Conservation (phyloP, 768 basidiomycete genomes). For the Mycena floridula region DNA sequence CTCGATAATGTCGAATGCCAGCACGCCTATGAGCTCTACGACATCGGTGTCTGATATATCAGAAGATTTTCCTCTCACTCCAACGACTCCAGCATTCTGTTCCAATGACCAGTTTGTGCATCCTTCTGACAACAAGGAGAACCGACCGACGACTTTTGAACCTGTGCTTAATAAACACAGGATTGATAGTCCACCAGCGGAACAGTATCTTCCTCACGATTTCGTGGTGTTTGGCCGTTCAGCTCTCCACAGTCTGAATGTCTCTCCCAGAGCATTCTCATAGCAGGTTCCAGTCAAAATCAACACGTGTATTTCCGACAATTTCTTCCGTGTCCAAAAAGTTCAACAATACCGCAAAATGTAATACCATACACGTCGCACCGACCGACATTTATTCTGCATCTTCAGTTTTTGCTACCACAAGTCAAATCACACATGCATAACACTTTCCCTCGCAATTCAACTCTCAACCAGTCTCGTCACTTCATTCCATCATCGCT, state of each 20-base stretch:
- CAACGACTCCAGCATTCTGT: conserved; percentile 61
- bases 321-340: conserved; percentile 42
- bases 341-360: conserved; percentile 61
- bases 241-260: conserved; percentile 73
- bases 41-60: conserved; percentile 71
- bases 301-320: conserved; percentile 30
- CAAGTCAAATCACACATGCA: conserved; percentile 58
- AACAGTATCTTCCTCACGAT: conserved; percentile 77
- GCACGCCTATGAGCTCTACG: conserved; percentile 71
- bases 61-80: conserved; percentile 81
- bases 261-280: conserved; percentile 58
- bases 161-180: conserved; percentile 67
- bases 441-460: conserved; percentile 64
- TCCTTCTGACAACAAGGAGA: conserved; percentile 77
- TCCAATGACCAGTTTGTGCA: conserved; percentile 49
- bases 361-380: conserved; percentile 70
- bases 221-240: conserved; percentile 75
- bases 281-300: conserved; percentile 32
- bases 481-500: too few species aligned
- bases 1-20: conserved; percentile 38
- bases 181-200: conserved; percentile 53
- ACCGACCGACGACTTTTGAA: conserved; percentile 64
- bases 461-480: too few species aligned
- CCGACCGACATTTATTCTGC: conserved; percentile 50
- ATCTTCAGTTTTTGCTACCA: conserved; percentile 45